Percentiles rank a stretch among this genome's conserved stretches.
Evolutionary conservation across 2,329 filamentous ascomycete genomes (phyloP).

Genomic region (Colletotrichum cuscutae): DNA sequence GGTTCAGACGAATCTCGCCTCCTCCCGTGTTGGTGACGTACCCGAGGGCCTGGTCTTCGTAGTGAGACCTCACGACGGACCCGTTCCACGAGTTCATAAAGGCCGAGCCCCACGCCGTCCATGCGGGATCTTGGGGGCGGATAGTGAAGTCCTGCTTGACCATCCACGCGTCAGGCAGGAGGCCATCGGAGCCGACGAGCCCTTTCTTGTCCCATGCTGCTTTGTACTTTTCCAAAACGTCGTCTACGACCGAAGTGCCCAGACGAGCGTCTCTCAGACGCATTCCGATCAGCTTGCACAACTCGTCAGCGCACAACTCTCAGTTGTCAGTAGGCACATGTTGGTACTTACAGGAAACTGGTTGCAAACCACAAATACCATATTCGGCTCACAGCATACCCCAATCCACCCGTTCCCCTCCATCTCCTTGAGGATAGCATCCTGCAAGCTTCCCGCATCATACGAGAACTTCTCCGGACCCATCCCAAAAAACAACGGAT

Average conservation of each 20-base stretch:
- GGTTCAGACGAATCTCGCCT: constrained; percentile 38
- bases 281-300: not conserved
- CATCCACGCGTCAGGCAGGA: not conserved
- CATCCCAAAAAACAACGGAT: constrained; percentile 50
- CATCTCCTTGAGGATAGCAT: constrained; percentile 48
- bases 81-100: constrained; percentile 14
- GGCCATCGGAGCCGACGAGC: not conserved
- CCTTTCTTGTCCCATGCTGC: not conserved
- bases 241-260: not conserved
- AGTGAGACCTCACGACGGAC: constrained; percentile 25
- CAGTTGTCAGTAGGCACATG: constrained; percentile 3
- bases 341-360: constrained; percentile 51
- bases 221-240: not conserved
- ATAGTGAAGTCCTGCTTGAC: not conserved
- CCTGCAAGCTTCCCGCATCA: constrained; percentile 44
- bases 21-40: constrained; percentile 41
- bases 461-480: constrained; percentile 49
- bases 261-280: constrained; percentile 32
- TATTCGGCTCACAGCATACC: constrained; percentile 55
- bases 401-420: constrained; percentile 50
- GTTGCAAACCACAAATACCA: constrained; percentile 52
- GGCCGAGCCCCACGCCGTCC: not conserved
- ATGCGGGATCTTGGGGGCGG: not conserved
- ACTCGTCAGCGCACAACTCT: constrained; percentile 37
- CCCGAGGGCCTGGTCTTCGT: constrained; percentile 38